phyloP scores from a whole-genome alignment of 768 basidiomycete species.

The Trametes cingulata region DNA sequence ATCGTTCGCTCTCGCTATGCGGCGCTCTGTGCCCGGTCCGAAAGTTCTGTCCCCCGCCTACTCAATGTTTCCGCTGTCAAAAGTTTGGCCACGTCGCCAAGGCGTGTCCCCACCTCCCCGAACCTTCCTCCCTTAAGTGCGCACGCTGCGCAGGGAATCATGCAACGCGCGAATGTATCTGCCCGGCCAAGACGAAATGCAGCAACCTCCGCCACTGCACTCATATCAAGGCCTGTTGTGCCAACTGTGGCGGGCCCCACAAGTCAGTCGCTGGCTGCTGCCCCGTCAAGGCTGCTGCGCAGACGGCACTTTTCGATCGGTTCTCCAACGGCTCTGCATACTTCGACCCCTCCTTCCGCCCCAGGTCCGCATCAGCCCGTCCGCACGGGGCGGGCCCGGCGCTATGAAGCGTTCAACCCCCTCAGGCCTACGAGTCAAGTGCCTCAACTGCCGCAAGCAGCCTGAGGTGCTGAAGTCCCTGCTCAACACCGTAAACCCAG shows the following conservation, averaged over 20 bases:
- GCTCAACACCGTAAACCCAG: not conserved
- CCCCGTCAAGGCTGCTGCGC: not conserved
- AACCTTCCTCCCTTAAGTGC: not conserved
- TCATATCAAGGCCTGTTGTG: not conserved
- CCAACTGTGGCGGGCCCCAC: not conserved
- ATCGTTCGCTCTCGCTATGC: not conserved
- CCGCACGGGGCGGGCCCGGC: not conserved
- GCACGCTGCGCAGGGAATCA: not conserved
- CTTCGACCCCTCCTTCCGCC: not conserved
- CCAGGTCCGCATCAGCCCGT: not conserved
- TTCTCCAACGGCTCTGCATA: not conserved
- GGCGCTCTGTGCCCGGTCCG: no score
- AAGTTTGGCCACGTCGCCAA: not conserved
- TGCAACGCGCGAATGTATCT: not conserved
- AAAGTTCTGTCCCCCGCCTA: no score
- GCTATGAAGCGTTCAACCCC: not conserved
- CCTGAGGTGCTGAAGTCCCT: not conserved
- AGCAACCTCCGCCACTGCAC: not conserved
- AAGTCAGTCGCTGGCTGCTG: not conserved
- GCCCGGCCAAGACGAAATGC: not conserved
- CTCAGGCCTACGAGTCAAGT: not conserved
- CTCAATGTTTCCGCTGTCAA: no score
- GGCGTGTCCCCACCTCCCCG: not conserved
- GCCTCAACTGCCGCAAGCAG: slow-evolving; percentile 2
- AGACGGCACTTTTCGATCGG: not conserved